These are phyloP conservation scores for Corniculantispora saksenae DNA, from an alignment of 2,329 filamentous ascomycete species.

Conservation along the genomic window DNA sequence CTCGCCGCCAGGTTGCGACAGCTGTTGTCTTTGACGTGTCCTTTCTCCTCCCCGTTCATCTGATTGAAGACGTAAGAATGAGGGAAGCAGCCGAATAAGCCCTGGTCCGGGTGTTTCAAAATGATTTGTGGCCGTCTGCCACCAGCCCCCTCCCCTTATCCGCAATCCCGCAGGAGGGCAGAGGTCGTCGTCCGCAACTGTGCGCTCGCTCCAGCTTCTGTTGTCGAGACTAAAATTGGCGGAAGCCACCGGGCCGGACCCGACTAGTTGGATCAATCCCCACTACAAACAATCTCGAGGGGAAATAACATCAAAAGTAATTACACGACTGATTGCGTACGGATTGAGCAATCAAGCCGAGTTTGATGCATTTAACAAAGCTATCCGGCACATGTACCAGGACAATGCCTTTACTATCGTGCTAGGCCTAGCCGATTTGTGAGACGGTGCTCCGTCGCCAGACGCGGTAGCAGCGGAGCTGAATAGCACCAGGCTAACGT, in stretches of 20 bases:
- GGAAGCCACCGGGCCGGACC: conserved; percentile 18
- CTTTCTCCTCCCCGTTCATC: background rate
- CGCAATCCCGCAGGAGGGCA: conserved; percentile 3
- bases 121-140: background rate
- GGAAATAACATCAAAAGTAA: conserved; percentile 16
- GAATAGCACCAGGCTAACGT: background rate
- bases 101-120: background rate
- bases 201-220: conserved; percentile 5
- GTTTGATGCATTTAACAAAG: background rate
- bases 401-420: too few relatives aligned
- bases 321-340: background rate
- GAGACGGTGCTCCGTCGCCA: background rate
- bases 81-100: background rate
- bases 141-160: background rate
- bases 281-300: conserved; percentile 16
- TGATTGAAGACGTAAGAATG: background rate
- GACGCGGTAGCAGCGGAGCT: background rate
- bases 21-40: background rate
- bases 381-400: too few relatives aligned
- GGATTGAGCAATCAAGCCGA: background rate
- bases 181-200: conserved; percentile 1
- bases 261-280: conserved; percentile 14
- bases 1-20: background rate
- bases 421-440: too few relatives aligned
- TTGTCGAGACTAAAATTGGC: conserved; percentile 6